Base-by-base conservation (phyloP, 306 rosid species). In the Senna siamea region DNA sequence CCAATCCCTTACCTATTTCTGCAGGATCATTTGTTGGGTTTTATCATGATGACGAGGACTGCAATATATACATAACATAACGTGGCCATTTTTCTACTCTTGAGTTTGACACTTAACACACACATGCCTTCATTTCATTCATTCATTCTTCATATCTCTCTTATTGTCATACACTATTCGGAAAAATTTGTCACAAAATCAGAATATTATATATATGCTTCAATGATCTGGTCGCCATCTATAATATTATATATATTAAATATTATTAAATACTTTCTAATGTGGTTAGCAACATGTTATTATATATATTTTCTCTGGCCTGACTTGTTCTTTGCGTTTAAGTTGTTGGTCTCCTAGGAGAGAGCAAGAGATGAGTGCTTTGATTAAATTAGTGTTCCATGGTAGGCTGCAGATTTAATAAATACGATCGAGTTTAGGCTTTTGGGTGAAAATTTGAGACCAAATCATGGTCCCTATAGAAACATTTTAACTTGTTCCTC, bases 391-490 rank as follows among this genome's bases (percentile, higher is more conserved):
- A 74, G 57, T 48, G 9, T 41, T 52, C 37, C 50, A 65, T 64
- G 65, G 56, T n/a, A 55, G 8, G 69, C 41, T 35, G 65, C 34
- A 35, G 34, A 34, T 78, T 69, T 7, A 32, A 44, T 43, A 68
- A 46, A 51, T 58, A 56, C 14, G 2, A 26, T 26, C 3, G 30
- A 26, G 26, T 37, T 40, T 17, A 15, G 55, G 73, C 54, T 28
- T 70, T 38, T 40, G 46, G 35, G 53, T 15, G 15, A 47, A 46
- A 68, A 32, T 51, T 64, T 19, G 13, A 72, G 84, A 76, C 82
- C 84, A 51, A 72, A 76, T 83, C 69, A 80, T 76, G 74, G 0
- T 41, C 66, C 15, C n/a, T 47, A 26, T 26, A 19, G 80, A 76
- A 80, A 48, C 20, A 19, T 72, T 76, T 55, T 19, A 13, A 35